Evolutionary conservation across 345 rosid genomes (phyloP).

Genomic region (Gossypium australe): DNA sequence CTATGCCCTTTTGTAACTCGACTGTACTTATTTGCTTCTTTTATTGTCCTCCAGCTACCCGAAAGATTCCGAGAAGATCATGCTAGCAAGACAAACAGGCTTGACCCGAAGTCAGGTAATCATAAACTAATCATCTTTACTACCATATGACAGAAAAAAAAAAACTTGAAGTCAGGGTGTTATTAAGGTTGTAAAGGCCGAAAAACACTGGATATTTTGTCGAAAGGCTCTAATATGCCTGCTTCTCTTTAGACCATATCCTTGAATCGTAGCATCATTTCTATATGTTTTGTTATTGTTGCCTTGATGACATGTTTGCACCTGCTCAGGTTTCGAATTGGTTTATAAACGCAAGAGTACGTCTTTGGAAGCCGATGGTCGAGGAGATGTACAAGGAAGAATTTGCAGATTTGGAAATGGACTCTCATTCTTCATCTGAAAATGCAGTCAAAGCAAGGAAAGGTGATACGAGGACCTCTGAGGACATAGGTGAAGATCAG

Average conservation of each 20-base stretch:
- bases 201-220: too few relatives aligned
- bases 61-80: slow-evolving; percentile 91
- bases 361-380: slow-evolving; percentile 99
- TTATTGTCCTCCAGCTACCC: slow-evolving; percentile 55
- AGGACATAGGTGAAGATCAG: slow-evolving; percentile 45
- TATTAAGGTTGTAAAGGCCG: too few relatives aligned
- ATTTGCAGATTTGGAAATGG: slow-evolving; percentile 61
- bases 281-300: neutral
- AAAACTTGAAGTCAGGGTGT: too few relatives aligned
- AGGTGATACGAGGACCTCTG: slow-evolving; percentile 26
- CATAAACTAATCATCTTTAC: neutral
- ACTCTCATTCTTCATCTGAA: slow-evolving; percentile 66
- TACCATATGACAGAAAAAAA: neutral
- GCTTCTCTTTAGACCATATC: slow-evolving; percentile 1
- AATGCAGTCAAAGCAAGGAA: slow-evolving; percentile 38
- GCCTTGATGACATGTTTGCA: neutral
- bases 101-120: slow-evolving; percentile 95
- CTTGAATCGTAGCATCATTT: neutral
- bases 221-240: neutral
- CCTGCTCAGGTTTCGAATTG: slow-evolving; percentile 78
- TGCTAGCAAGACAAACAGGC: slow-evolving; percentile 96
- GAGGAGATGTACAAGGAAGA: slow-evolving; percentile 99
- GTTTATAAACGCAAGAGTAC: slow-evolving; percentile 97
- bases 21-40: neutral
- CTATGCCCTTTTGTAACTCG: neutral